Evolutionary conservation across 352 stramenopile genomes (phyloP).

Genomic region (Phytopythium boreale): DNA sequence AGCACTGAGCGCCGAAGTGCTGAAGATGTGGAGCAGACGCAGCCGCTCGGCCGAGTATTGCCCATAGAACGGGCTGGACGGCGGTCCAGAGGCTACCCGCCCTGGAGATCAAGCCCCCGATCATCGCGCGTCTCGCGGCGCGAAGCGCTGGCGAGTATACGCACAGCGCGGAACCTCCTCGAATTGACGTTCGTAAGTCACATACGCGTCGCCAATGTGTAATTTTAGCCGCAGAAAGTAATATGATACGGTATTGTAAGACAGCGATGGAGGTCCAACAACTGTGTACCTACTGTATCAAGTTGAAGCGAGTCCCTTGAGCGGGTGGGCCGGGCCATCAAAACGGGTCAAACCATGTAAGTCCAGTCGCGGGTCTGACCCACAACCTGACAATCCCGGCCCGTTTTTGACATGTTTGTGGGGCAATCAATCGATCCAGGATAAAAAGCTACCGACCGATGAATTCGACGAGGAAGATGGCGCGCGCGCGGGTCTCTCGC

Average conservation of each 20-base stretch:
- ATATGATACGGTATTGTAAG: no score
- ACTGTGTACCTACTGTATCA: no score
- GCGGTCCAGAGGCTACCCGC: not conserved
- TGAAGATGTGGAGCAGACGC: not conserved
- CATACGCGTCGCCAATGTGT: no score
- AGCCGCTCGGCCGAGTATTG: not conserved
- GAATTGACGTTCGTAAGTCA: no score
- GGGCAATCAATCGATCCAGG: no score
- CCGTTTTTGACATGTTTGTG: not conserved
- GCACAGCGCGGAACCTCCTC: not conserved
- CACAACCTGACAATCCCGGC: no score
- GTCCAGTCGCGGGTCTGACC: no score
- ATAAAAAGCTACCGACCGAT: no score
- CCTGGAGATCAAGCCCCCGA: not conserved
- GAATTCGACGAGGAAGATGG: conserved; percentile 6
- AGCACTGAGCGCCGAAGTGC: not conserved
- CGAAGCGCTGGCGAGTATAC: not conserved
- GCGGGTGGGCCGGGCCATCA: no score
- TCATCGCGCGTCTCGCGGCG: not conserved
- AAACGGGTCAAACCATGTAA: no score
- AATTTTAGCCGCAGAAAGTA: not conserved
- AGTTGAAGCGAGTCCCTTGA: no score
- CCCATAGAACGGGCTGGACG: not conserved
- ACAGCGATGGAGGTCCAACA: no score
- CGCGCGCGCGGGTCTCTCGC: conserved; percentile 7